phyloP scores from a whole-genome alignment of 495 filamentous ascomycete species.

The Glarea lozoyensis region DNA sequence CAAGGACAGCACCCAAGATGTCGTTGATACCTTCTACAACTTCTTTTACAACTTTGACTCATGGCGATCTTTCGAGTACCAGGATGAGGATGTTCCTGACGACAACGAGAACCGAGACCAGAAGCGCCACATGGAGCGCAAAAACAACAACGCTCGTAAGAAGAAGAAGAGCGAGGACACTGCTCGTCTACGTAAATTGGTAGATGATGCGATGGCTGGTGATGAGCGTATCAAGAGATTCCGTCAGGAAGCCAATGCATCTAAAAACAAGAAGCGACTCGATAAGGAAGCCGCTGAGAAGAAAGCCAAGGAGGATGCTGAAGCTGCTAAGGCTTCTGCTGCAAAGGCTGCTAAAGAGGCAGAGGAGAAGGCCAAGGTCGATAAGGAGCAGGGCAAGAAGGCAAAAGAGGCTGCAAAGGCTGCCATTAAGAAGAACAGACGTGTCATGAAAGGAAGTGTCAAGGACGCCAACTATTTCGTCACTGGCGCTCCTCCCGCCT shows the following conservation, averaged over 20 bases:
- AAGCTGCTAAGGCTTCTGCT: slow-evolving; percentile 67
- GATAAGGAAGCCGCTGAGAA: slow-evolving; percentile 90
- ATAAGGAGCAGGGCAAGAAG: slow-evolving; percentile 83
- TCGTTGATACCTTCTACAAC: slow-evolving; percentile 94
- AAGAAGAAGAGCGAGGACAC: slow-evolving; percentile 99
- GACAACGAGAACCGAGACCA: slow-evolving; percentile 98
- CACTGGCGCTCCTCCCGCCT: slow-evolving; percentile 54
- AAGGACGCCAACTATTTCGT: slow-evolving; percentile 96
- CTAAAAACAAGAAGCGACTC: slow-evolving; percentile 85
- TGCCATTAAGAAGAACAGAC: slow-evolving; percentile 98
- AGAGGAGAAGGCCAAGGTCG: slow-evolving; percentile 79
- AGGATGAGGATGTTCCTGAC: slow-evolving; percentile 96
- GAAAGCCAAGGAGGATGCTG: slow-evolving; percentile 70
- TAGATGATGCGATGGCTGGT: slow-evolving; percentile 71
- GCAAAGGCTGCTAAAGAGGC: slow-evolving; percentile 69
- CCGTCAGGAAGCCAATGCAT: slow-evolving; percentile 78
- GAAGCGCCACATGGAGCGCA: slow-evolving; percentile 94
- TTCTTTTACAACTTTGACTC: slow-evolving; percentile 99
- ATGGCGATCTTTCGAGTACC: slow-evolving; percentile 96
- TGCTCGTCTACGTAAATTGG: slow-evolving; percentile 73
- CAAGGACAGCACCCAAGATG: slow-evolving; percentile 76
- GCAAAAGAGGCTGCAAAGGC: slow-evolving; percentile 96
- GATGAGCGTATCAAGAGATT: slow-evolving; percentile 98
- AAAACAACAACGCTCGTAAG: slow-evolving; percentile 93
- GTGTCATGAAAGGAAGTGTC: slow-evolving; percentile 80